Conservation (phyloP, 2,329 filamentous ascomycete species). For the Venturia aucupariae region DNA sequence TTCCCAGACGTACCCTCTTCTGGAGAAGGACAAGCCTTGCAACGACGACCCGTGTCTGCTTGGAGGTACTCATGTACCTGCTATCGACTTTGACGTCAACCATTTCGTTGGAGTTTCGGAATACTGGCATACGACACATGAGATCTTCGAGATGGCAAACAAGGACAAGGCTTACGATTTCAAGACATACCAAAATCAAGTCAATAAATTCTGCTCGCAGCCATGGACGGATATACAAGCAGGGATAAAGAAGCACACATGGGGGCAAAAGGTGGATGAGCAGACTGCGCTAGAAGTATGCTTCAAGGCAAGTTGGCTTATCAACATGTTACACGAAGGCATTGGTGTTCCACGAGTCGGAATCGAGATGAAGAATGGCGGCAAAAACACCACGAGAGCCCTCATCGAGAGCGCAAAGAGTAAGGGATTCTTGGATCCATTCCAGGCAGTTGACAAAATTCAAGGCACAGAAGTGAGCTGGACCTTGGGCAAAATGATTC, state of each 20-base stretch:
- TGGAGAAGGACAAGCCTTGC: slow-evolving; percentile 84
- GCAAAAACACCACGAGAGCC: slow-evolving; percentile 62
- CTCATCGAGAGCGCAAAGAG: slow-evolving; percentile 44
- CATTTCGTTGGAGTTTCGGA: slow-evolving; percentile 97
- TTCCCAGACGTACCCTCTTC: slow-evolving; percentile 67
- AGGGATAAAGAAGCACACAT: slow-evolving; percentile 56
- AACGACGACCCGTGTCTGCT: slow-evolving; percentile 76
- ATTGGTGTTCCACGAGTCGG: slow-evolving; percentile 86
- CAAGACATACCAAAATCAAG: slow-evolving; percentile 75
- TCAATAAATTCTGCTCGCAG: slow-evolving; percentile 74
- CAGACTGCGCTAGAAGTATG: slow-evolving; percentile 78
- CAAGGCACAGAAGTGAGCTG: slow-evolving; percentile 88
- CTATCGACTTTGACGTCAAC: slow-evolving; percentile 94
- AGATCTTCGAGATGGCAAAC: slow-evolving; percentile 72
- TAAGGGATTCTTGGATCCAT: slow-evolving; percentile 71
- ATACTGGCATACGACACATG: slow-evolving; percentile 98
- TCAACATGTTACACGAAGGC: slow-evolving; percentile 91
- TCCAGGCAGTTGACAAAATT: slow-evolving; percentile 89
- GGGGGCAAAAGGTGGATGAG: slow-evolving; percentile 63
- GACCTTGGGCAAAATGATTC: slow-evolving; percentile 92
- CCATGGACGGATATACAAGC: slow-evolving; percentile 70
- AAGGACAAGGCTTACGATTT: slow-evolving; percentile 81
- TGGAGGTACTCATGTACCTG: slow-evolving; percentile 84
- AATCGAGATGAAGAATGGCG: slow-evolving; percentile 52
- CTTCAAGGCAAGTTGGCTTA: slow-evolving; percentile 97